Evolutionary conservation across 768 basidiomycete genomes (phyloP), one percentile per base, ranked within the genome.

Genomic region (Rhodotorula sphaerocarpa): DNA sequence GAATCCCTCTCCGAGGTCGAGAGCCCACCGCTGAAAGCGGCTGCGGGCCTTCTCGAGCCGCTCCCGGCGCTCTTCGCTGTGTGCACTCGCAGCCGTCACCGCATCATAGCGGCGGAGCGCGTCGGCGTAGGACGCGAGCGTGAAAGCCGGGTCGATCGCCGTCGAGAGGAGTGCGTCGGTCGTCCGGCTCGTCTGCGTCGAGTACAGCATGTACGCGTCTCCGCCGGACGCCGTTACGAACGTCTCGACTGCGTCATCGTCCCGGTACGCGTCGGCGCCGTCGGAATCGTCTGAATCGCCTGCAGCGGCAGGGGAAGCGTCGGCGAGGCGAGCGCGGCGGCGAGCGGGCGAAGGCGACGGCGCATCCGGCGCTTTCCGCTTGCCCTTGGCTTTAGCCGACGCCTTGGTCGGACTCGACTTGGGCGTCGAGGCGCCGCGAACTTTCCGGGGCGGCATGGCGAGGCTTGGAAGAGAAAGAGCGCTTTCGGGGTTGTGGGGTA

Each of bases 1-100:
- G 79, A 90, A 96, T 2, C 90, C 91, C 73, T 85, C 82, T 3
- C 79, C 77, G 30, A 96, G 79, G 74, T 96, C 90, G 64, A 79
- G 77, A 47, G 81, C 75, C 73, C 86, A 86, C 46, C 84, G 81
- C 28, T 79, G 76, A 71, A 86, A 84, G 23, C 82, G 76, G 7
- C 73, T 67, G 23, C 41, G 15, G 10, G 65, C 59, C 23, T 36
- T 23, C 39, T 41, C 47, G 27, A 54, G 18, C 20, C 54, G 34
- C 7, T 21, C 54, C 36, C 16, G 36, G 10, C 36, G 9, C 10
- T 39, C 36, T 39, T 39, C 36, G 36, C 16, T 9, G 36, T 16
- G 36, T 1, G 18, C 18, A 34, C 51, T 25, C 9, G 50, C 21
- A 6, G 55, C 54, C 21, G 48, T 44, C 5, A 36, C 45, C 11